Evolutionary conservation across 352 stramenopile species (phyloP).

Genomic region (Pythium brachiatum): DNA sequence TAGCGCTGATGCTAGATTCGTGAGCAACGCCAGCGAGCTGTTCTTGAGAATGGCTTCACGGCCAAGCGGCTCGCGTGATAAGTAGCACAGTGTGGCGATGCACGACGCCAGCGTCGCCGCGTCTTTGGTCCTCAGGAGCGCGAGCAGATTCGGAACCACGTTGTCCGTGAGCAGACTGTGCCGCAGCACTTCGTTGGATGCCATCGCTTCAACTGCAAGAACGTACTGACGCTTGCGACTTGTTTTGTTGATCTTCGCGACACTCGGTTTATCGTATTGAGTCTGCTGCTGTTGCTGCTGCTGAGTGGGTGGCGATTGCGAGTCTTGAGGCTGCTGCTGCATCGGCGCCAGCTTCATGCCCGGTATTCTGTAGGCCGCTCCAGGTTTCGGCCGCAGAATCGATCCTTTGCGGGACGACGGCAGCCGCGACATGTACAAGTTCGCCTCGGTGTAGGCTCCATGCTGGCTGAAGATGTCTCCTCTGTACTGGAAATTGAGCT

Average conservation of each 20-base stretch:
- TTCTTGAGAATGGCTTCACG: slow-evolving; percentile 54
- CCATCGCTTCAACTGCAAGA: slow-evolving; percentile 65
- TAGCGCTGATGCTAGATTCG: slow-evolving; percentile 23
- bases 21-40: slow-evolving; percentile 44
- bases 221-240: slow-evolving; percentile 66
- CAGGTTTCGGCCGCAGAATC: slow-evolving; percentile 28
- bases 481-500: slow-evolving; percentile 63
- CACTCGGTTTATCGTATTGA: background rate
- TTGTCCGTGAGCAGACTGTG: slow-evolving; percentile 54
- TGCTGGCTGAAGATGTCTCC: slow-evolving; percentile 75
- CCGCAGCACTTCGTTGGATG: slow-evolving; percentile 48
- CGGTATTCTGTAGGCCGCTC: slow-evolving; percentile 39
- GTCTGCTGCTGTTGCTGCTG: slow-evolving; percentile 3
- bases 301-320: background rate
- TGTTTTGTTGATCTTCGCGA: slow-evolving; percentile 28
- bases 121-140: slow-evolving; percentile 65
- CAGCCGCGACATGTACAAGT: slow-evolving; percentile 72
- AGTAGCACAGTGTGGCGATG: slow-evolving; percentile 54
- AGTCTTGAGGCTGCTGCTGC: background rate
- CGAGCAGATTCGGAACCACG: slow-evolving; percentile 55
- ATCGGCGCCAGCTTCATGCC: slow-evolving; percentile 50
- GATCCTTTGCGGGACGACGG: slow-evolving; percentile 44
- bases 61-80: slow-evolving; percentile 25
- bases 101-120: slow-evolving; percentile 44
- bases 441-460: slow-evolving; percentile 60